These are phyloP conservation scores for Nicotiana knightiana DNA, from an alignment of 257 asterid genomes.

Conservation along the genomic window DNA sequence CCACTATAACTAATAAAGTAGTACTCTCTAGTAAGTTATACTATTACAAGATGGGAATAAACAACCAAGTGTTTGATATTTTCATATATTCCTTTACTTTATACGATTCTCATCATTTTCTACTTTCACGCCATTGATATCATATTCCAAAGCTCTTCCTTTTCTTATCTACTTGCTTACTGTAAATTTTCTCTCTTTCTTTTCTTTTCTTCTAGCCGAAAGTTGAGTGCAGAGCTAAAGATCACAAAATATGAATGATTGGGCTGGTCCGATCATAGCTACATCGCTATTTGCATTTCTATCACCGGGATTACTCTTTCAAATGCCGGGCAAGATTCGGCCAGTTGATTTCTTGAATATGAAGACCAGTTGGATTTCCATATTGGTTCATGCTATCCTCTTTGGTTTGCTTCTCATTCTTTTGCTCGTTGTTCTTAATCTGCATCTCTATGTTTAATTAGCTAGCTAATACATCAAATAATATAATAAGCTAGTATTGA, in stretches of 20 bases:
- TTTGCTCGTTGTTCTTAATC: slow-evolving; percentile 49
- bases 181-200: neutral
- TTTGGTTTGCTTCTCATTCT: slow-evolving; percentile 78
- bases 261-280: slow-evolving; percentile 63
- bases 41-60: neutral
- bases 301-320: slow-evolving; percentile 64
- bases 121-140: neutral
- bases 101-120: slow-evolving; percentile 1
- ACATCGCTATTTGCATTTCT: slow-evolving; percentile 63
- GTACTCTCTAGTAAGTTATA: neutral
- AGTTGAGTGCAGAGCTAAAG: neutral
- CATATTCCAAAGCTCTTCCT: slow-evolving; percentile 3
- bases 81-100: slow-evolving; percentile 4
- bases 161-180: neutral
- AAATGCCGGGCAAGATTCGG: slow-evolving; percentile 71
- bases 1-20: no score
- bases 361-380: slow-evolving; percentile 62
- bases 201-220: neutral
- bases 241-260: slow-evolving; percentile 48
- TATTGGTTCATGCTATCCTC: slow-evolving; percentile 56
- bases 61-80: neutral
- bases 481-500: neutral
- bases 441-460: slow-evolving; percentile 59
- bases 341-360: slow-evolving; percentile 73
- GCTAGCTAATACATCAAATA: neutral